Percentiles rank a stretch among this genome's conserved stretches.
phyloP scores from a whole-genome alignment of 441 rosid species.

The Hura crepitans region DNA sequence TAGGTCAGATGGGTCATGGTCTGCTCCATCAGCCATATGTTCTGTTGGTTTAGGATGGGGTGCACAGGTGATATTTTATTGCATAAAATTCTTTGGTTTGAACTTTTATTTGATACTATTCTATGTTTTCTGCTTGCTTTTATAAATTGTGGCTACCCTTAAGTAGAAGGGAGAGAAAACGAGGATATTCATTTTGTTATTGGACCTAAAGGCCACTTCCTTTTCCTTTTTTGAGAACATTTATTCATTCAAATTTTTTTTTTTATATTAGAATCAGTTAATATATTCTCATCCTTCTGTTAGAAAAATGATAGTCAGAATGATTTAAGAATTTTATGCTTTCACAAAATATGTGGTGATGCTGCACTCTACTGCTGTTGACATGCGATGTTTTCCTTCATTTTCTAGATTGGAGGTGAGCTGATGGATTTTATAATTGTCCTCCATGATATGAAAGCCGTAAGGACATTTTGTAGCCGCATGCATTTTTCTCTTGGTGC shows the following conservation, averaged over 20 bases:
- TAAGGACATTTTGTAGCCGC: slow-evolving; percentile 90
- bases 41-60: slow-evolving; percentile 96
- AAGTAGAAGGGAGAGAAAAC: background rate
- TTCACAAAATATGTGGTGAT: background rate
- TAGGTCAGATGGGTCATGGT: slow-evolving; percentile 91
- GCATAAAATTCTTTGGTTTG: slow-evolving; percentile 3
- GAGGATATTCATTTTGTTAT: background rate
- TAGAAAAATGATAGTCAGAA: slow-evolving; percentile 8
- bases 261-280: background rate
- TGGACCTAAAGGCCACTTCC: background rate
- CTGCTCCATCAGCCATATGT: slow-evolving; percentile 88
- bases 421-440: slow-evolving; percentile 86
- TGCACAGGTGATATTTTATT: slow-evolving; percentile 63
- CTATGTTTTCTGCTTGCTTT: background rate
- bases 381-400: slow-evolving; percentile 9
- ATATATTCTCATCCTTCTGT: background rate
- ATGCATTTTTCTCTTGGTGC: slow-evolving; percentile 96
- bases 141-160: background rate
- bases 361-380: background rate
- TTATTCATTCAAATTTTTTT: background rate
- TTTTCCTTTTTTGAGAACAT: too few species aligned
- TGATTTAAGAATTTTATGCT: background rate
- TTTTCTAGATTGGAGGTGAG: slow-evolving; percentile 82
- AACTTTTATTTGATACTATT: background rate
- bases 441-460: slow-evolving; percentile 83